Conservation (phyloP, 2,329 filamentous ascomycete species). For the Fusarium avenaceum region DNA sequence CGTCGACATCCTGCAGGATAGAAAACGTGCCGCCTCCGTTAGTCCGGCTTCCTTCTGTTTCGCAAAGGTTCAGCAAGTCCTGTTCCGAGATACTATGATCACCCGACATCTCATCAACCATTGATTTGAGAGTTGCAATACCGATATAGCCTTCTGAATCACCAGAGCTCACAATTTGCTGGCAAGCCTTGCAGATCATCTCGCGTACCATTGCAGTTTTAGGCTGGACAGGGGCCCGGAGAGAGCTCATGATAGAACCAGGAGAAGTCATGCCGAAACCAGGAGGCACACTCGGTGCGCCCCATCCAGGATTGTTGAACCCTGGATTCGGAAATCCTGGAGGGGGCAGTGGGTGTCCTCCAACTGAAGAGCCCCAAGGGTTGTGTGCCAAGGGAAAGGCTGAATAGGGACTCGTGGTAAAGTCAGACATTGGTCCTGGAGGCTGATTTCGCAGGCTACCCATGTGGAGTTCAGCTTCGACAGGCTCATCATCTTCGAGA, state of each 20-base stretch:
- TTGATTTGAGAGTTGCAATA: slow-evolving; percentile 75
- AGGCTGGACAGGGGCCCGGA: slow-evolving; percentile 63
- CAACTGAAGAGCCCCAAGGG: slow-evolving; percentile 58
- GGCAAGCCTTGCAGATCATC: slow-evolving; percentile 83
- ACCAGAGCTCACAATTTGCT: slow-evolving; percentile 63
- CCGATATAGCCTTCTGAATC: slow-evolving; percentile 76
- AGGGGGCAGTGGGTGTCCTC: slow-evolving; percentile 58
- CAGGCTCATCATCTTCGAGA: slow-evolving; percentile 78
- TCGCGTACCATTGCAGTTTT: slow-evolving; percentile 78
- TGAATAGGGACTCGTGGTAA: slow-evolving; percentile 58
- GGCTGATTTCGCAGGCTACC: slow-evolving; percentile 62
- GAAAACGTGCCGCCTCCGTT: slow-evolving; percentile 95
- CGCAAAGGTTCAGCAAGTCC: slow-evolving; percentile 86
- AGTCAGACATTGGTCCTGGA: slow-evolving; percentile 62
- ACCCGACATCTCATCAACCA: slow-evolving; percentile 69
- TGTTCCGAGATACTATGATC: slow-evolving; percentile 59
- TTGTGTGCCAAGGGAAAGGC: slow-evolving; percentile 56
- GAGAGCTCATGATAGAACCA: slow-evolving; percentile 47
- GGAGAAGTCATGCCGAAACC: slow-evolving; percentile 55
- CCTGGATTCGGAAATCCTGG: slow-evolving; percentile 55
- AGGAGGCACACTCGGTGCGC: slow-evolving; percentile 52
- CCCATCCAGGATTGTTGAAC: slow-evolving; percentile 58
- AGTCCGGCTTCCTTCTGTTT: slow-evolving; percentile 86
- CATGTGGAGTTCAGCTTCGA: slow-evolving; percentile 52
- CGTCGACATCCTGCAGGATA: slow-evolving; percentile 66